These are phyloP conservation scores for Globisporangium irregulare DNA, from an alignment of 352 stramenopile genomes.

Conservation along the genomic window DNA sequence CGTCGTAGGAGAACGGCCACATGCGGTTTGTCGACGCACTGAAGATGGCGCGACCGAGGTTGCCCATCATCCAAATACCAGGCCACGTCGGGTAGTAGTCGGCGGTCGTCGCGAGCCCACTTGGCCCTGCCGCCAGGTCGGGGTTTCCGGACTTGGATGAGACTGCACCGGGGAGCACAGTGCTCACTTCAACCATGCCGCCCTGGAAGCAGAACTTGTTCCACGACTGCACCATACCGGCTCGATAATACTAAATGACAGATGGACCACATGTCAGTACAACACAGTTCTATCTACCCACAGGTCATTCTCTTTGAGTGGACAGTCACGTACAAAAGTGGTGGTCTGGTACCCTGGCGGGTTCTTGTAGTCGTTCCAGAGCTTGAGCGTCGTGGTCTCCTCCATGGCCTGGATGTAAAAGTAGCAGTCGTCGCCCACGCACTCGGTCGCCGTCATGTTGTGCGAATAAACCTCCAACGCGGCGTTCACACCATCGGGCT, in stretches of 20 bases:
- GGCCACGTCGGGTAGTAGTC: conserved; percentile 88
- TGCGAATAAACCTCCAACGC: conserved; percentile 68
- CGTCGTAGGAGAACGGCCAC: conserved; percentile 96
- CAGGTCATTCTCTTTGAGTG: not conserved
- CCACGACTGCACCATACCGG: conserved; percentile 91
- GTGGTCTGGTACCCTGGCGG: conserved; percentile 45
- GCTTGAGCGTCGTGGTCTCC: conserved; percentile 33
- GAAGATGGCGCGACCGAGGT: conserved; percentile 96
- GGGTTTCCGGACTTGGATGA: conserved; percentile 45
- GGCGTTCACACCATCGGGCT: conserved; percentile 68
- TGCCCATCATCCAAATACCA: conserved; percentile 95
- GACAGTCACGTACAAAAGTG: conserved; percentile 24
- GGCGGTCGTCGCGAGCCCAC: conserved; percentile 50
- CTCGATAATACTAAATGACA: conserved; percentile 26
- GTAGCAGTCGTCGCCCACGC: conserved; percentile 55
- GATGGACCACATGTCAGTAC: conserved; percentile 35
- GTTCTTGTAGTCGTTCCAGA: conserved; percentile 69
- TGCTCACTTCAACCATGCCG: conserved; percentile 89
- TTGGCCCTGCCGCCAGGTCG: conserved; percentile 38
- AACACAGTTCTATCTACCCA: not conserved
- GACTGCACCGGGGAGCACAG: conserved; percentile 80
- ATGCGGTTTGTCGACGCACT: conserved; percentile 91
- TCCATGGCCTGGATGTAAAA: conserved; percentile 55
- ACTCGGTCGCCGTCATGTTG: conserved; percentile 67
- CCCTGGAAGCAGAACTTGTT: conserved; percentile 96